Evolutionary conservation across 495 filamentous ascomycete species (phyloP).

Genomic region (Thermothielavioides terrestris): DNA sequence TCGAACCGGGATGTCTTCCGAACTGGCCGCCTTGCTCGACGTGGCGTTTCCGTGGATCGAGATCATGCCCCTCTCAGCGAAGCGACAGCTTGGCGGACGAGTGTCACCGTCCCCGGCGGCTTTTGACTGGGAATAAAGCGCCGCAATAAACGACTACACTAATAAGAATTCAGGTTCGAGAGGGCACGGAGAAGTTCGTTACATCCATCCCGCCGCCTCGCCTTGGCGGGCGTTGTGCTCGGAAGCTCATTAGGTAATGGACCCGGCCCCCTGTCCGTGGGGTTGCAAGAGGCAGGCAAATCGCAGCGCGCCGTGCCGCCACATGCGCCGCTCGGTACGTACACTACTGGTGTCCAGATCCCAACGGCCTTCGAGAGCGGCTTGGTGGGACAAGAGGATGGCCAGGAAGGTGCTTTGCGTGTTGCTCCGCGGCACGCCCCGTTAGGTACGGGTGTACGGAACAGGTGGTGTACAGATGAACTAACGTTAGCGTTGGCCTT

Average conservation of each 20-base stretch:
- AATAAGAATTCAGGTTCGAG: slow-evolving; percentile 6
- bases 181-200: too few relatives aligned
- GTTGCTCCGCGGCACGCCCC: too few relatives aligned
- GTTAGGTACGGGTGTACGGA: too few relatives aligned
- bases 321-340: slow-evolving; percentile 2
- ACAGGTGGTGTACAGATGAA: too few relatives aligned
- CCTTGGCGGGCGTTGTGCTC: slow-evolving; percentile 3
- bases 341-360: neutral
- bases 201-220: slow-evolving; percentile 9
- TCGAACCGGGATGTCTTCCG: neutral
- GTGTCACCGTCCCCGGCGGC: neutral
- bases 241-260: slow-evolving; percentile 9
- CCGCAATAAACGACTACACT: too few relatives aligned
- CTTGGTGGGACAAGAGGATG: neutral
- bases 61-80: neutral
- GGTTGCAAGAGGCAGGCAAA: neutral
- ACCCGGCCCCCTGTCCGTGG: slow-evolving; percentile 3
- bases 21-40: neutral
- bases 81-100: neutral
- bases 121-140: neutral
- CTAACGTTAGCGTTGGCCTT: too few relatives aligned
- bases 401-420: too few relatives aligned
- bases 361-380: neutral
- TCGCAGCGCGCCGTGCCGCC: neutral
- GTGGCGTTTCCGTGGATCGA: slow-evolving; percentile 5